Base-by-base conservation (phyloP, 176 grass and related monocot genomes). In the Triticum monococcum region DNA sequence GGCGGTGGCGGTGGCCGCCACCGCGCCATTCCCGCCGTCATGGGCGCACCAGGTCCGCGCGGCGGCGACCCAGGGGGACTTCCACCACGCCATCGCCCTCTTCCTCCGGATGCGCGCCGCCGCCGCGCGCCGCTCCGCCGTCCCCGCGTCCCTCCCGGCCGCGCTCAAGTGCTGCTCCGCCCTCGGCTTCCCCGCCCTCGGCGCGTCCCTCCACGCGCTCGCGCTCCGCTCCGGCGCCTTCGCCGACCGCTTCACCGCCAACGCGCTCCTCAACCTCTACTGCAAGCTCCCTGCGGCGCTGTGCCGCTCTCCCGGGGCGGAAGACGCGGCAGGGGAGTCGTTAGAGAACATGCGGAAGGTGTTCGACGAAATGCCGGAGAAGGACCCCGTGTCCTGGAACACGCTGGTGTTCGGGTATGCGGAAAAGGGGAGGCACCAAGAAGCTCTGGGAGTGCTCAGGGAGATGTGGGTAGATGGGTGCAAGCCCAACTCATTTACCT, bases 241-340 rank as follows among this genome's bases (percentile, higher is more conserved):
- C 64, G 75, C 88, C 35, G 90, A 90, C 38, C 80, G 89, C 57
- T 95, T 87, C 70, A 64, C 72, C 36, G 86, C 93, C 70, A 95
- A 95, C 41, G 88, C 93, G 9, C 85, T 92, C 46, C 78, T 95
- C 88, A 95, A 92, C 88, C 81, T 92, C 85, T 95, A 92, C 86
- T 84, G 86, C 88, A 92, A 95, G 76, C 75, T 90, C 22, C 72
- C 52, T 3, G 59, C 40, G 12, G 30, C 9, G 61, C 48, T 43
- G 8, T 23, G n/a, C 10, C 14, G 4, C 41, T 7, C 80, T 9
- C 28, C 57, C 3, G 20, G 57, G 25, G 30, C 0, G 9, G 25
- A 75, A 5, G 72, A 2, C 72, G 14, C 17, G 2, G 36, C 20
- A 31, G 40, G 5, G 3, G 8, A 36, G 10, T 0, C 11, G 14